A percentile compares a stretch with the other conserved stretches of the same genome.
Evolutionary conservation across 495 filamentous ascomycete species (phyloP).

Genomic region (Lepraria neglecta): DNA sequence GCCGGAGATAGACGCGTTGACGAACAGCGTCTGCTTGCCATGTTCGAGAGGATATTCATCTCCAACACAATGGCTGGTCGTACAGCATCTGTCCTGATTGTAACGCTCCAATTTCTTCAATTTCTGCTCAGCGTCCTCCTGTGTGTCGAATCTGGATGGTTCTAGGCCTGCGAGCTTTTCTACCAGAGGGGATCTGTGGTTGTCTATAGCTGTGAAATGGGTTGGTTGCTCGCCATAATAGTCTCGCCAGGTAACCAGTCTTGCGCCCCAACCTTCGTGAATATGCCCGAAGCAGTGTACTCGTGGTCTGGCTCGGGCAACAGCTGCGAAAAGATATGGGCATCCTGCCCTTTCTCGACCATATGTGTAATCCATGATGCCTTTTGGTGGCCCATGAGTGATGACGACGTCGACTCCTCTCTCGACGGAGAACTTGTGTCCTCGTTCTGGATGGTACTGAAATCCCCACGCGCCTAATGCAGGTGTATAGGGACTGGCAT

Average conservation of each 20-base stretch:
- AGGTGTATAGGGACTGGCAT: conserved; percentile 61
- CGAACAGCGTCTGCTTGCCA: conserved; percentile 53
- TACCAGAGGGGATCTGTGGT: conserved; percentile 37
- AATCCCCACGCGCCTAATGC: conserved; percentile 52
- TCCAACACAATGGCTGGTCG: conserved; percentile 35
- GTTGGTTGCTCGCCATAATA: conserved; percentile 34
- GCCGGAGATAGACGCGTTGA: conserved; percentile 56
- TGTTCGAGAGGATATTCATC: conserved; percentile 31
- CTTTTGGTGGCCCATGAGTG: conserved; percentile 61
- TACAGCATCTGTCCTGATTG: conserved; percentile 20
- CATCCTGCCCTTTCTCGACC: conserved; percentile 46
- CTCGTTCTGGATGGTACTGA: conserved; percentile 45
- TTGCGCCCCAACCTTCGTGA: conserved; percentile 61
- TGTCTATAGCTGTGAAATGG: conserved; percentile 43
- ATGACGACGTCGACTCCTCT: conserved; percentile 52
- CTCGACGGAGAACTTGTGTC: conserved; percentile 43
- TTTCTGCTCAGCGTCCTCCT: conserved; percentile 12
- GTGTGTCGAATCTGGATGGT: conserved; percentile 16
- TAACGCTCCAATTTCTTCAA: conserved; percentile 10
- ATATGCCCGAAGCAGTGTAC: conserved; percentile 73
- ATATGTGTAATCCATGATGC: conserved; percentile 45
- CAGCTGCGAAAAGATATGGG: conserved; percentile 48
- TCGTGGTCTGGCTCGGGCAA: conserved; percentile 46
- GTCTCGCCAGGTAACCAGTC: conserved; percentile 49
- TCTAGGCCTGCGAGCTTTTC: conserved; percentile 35